These are phyloP conservation scores for Candida caryicola DNA, from an alignment of 805 yeast genomes.

Conservation along the genomic window DNA sequence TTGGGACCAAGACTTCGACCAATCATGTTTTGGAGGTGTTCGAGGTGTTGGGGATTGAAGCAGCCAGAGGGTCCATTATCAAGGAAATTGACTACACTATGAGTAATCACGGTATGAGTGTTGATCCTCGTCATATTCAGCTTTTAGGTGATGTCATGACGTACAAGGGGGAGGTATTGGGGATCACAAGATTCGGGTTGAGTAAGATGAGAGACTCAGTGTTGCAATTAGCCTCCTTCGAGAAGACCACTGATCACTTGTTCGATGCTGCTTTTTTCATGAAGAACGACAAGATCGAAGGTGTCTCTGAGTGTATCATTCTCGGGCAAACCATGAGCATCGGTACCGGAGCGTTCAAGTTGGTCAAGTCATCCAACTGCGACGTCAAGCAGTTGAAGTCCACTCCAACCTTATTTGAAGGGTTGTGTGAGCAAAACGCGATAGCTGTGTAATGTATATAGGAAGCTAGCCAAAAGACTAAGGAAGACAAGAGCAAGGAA, in stretches of 20 bases:
- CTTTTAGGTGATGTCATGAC: conserved; percentile 98
- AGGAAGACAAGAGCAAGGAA: background rate
- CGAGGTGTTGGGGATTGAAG: conserved; percentile 93
- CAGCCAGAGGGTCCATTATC: conserved; percentile 91
- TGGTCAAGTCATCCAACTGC: conserved; percentile 58
- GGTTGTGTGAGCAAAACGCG: conserved; percentile 26
- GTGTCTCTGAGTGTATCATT: conserved; percentile 96
- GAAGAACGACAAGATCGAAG: conserved; percentile 94
- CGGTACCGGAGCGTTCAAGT: conserved; percentile 95
- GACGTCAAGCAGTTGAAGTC: conserved; percentile 40
- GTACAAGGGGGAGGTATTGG: conserved; percentile 95
- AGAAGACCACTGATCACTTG: conserved; percentile 96
- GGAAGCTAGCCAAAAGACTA: conserved; percentile 1
- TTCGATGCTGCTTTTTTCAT: conserved; percentile 97
- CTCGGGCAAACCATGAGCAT: conserved; percentile 96
- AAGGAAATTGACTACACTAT: conserved; percentile 94
- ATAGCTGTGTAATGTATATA: conserved; percentile 12
- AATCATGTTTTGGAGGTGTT: conserved; percentile 90
- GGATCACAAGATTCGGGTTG: conserved; percentile 96
- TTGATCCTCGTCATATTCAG: conserved; percentile 99
- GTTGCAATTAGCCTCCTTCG: conserved; percentile 93
- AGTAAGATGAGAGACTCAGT: conserved; percentile 99
- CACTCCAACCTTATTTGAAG: conserved; percentile 49
- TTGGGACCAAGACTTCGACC: conserved; percentile 82
- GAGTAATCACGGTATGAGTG: conserved; percentile 99